Evolutionary conservation across 768 basidiomycete species (phyloP).

Genomic region (Sporobolomyces phaffii): DNA sequence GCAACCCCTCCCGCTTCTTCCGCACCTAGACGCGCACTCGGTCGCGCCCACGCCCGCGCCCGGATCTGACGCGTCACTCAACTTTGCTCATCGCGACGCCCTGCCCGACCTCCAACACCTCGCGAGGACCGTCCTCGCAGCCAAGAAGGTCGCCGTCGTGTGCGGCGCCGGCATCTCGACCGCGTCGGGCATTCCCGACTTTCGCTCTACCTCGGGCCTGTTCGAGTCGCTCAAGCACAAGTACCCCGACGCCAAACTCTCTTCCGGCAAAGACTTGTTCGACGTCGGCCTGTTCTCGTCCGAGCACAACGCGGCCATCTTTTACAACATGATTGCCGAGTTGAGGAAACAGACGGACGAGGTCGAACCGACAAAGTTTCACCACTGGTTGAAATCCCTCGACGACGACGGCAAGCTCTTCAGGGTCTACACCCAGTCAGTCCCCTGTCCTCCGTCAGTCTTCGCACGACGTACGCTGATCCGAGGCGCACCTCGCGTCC

Average conservation of each 20-base stretch:
- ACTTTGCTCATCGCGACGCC: not conserved
- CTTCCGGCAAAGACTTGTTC: constrained; percentile 79
- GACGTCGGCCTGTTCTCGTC: constrained; percentile 85
- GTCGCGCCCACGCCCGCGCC: too few relatives aligned
- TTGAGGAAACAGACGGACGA: constrained; percentile 65
- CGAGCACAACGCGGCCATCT: constrained; percentile 66
- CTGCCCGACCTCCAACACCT: constrained; percentile 30
- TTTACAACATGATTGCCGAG: constrained; percentile 83
- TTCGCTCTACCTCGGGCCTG: constrained; percentile 71
- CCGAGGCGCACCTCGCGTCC: not conserved
- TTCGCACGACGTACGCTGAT: not conserved
- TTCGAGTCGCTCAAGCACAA: constrained; percentile 72
- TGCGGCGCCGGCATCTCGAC: constrained; percentile 87
- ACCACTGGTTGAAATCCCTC: constrained; percentile 64
- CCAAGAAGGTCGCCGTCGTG: constrained; percentile 75
- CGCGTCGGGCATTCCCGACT: constrained; percentile 81
- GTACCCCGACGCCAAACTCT: constrained; percentile 64
- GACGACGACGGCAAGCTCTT: constrained; percentile 71
- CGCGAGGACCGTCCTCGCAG: constrained; percentile 60
- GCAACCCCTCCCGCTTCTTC: not conserved
- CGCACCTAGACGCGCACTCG: too few relatives aligned
- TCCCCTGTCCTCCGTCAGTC: not conserved
- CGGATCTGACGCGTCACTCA: too few relatives aligned
- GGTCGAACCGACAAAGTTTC: constrained; percentile 75
- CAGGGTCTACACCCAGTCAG: constrained; percentile 73